Evolutionary conservation across 129 eudicot genomes (phyloP).

Genomic region (Solidago caesia): DNA sequence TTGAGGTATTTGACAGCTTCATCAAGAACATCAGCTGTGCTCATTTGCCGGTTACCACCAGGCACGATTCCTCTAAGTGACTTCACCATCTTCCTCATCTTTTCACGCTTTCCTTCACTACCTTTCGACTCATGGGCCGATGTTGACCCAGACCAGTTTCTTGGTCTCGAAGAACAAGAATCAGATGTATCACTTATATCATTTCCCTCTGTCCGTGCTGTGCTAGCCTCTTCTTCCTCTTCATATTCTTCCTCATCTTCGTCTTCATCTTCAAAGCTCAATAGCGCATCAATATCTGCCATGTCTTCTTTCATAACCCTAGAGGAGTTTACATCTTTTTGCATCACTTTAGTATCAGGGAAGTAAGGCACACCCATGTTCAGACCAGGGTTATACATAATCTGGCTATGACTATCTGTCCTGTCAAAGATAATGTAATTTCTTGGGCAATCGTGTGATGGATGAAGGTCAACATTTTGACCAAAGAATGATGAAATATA

Average conservation of each 20-base stretch:
- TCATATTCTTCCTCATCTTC: conserved; percentile 34
- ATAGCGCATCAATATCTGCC: conserved; percentile 66
- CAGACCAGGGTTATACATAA: conserved; percentile 66
- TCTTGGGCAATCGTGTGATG: conserved; percentile 62
- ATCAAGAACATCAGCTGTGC: conserved; percentile 67
- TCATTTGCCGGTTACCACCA: conserved; percentile 60
- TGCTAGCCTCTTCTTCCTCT: conserved; percentile 67
- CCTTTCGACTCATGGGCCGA: conserved; percentile 34
- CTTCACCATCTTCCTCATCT: conserved; percentile 70
- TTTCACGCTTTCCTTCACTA: conserved; percentile 48
- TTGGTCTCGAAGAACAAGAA: conserved; percentile 47
- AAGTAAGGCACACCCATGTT: conserved; percentile 27
- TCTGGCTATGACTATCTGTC: conserved; percentile 53
- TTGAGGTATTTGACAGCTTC: conserved; percentile 85
- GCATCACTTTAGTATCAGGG: conserved; percentile 27
- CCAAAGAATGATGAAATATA: conserved; percentile 44
- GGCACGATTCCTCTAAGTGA: conserved; percentile 71
- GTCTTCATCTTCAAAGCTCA: conserved; percentile 58
- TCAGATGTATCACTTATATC: conserved; percentile 51
- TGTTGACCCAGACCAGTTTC: conserved; percentile 33
- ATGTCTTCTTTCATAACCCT: conserved; percentile 51
- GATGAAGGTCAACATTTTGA: conserved; percentile 54
- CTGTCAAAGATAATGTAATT: conserved; percentile 74
- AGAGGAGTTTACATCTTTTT: conserved; percentile 30
- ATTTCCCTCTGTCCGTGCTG: conserved; percentile 49